A percentile compares a stretch with the other conserved stretches of the same genome.
Evolutionary conservation across 495 filamentous ascomycete genomes (phyloP).

Genomic region (Trichocladium antarcticum): DNA sequence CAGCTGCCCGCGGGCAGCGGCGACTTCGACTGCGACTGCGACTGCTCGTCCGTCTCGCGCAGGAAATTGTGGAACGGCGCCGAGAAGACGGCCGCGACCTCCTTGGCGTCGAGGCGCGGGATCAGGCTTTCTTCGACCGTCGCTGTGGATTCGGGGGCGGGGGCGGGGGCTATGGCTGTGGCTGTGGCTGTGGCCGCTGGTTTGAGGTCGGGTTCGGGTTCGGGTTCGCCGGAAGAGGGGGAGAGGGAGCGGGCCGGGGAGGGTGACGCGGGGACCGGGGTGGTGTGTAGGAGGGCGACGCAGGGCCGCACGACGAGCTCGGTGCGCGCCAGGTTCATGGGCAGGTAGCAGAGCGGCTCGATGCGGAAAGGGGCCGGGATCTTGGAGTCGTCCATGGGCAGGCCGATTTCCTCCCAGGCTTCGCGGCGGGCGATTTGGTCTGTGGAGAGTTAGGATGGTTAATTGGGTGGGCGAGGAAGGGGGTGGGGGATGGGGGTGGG

Average conservation of each 20-base stretch:
- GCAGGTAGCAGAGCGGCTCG: conserved; percentile 76
- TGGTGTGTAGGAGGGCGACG: conserved; percentile 67
- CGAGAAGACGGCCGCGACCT: conserved; percentile 86
- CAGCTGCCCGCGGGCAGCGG: conserved; percentile 46
- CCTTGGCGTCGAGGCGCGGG: conserved; percentile 66
- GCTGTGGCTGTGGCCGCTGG: conserved; percentile 7
- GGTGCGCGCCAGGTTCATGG: conserved; percentile 66
- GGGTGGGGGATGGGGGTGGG: background rate
- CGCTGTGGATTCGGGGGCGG: background rate
- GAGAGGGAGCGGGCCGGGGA: background rate
- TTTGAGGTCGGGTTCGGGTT: background rate
- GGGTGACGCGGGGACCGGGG: conserved; percentile 6
- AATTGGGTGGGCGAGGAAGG: background rate
- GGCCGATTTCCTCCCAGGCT: conserved; percentile 82
- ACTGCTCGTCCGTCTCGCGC: conserved; percentile 35
- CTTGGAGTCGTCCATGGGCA: conserved; percentile 52
- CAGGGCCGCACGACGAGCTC: conserved; percentile 75
- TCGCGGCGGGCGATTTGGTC: conserved; percentile 77
- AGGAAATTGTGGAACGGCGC: conserved; percentile 71
- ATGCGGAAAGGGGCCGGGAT: conserved; percentile 62
- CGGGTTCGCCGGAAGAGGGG: conserved; percentile 7
- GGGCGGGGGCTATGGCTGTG: background rate
- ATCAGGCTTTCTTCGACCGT: conserved; percentile 60
- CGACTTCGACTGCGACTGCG: background rate
- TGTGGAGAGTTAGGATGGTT: conserved; percentile 3